Evolutionary conservation across 2,329 filamentous ascomycete genomes (phyloP).

Genomic region (Aspergillus intermedius): DNA sequence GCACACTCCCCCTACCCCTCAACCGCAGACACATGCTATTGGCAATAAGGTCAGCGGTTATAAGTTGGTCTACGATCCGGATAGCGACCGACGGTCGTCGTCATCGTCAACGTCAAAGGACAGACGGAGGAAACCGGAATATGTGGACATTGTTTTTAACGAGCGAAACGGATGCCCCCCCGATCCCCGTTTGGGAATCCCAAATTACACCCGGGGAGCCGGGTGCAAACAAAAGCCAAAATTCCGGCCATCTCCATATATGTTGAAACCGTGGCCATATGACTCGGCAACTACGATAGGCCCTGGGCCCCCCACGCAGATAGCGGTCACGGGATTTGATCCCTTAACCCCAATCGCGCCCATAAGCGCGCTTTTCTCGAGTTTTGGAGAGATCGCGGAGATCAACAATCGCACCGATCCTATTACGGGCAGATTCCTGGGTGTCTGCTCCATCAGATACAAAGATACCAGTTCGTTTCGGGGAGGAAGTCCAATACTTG

Average conservation of each 20-base stretch:
- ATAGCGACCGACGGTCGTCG: slow-evolving; percentile 52
- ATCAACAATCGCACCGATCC: slow-evolving; percentile 94
- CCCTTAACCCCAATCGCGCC: slow-evolving; percentile 66
- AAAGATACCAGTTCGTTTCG: slow-evolving; percentile 59
- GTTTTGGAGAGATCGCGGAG: slow-evolving; percentile 65
- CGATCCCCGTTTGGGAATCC: slow-evolving; percentile 72
- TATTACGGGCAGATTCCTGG: slow-evolving; percentile 85
- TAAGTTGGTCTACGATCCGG: slow-evolving; percentile 58
- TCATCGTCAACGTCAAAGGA: slow-evolving; percentile 42
- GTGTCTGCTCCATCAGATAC: slow-evolving; percentile 87
- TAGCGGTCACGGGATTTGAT: slow-evolving; percentile 95
- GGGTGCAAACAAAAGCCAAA: slow-evolving; percentile 62
- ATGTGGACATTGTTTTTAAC: slow-evolving; percentile 47
- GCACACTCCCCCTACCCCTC: slow-evolving; percentile 39
- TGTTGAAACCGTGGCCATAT: slow-evolving; percentile 72
- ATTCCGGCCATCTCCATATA: slow-evolving; percentile 69
- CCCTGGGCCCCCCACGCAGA: slow-evolving; percentile 79
- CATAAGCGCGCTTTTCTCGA: slow-evolving; percentile 34
- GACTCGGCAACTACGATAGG: slow-evolving; percentile 79
- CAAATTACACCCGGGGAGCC: slow-evolving; percentile 55
- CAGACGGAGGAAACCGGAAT: slow-evolving; percentile 48
- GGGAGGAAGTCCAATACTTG: slow-evolving; percentile 53
- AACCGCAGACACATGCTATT: slow-evolving; percentile 45
- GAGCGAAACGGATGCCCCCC: slow-evolving; percentile 58
- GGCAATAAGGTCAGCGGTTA: slow-evolving; percentile 51